Evolutionary conservation across 352 stramenopile genomes (phyloP).

Genomic region (Pythium biforme): DNA sequence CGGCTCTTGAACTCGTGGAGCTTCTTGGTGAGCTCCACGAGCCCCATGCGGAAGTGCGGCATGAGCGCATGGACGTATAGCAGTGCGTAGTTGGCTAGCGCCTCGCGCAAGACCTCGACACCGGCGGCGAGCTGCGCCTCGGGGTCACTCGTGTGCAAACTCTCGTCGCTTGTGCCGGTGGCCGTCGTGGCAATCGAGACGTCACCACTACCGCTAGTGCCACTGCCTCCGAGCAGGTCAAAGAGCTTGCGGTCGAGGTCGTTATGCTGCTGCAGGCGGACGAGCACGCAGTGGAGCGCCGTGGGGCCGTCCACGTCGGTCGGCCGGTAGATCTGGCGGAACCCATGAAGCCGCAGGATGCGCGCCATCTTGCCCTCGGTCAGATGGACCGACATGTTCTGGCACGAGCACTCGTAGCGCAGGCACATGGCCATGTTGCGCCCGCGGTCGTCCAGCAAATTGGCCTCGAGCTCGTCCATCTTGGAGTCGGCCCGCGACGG

Average conservation of each 20-base stretch:
- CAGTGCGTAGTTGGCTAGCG: slow-evolving; percentile 67
- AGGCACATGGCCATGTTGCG: slow-evolving; percentile 69
- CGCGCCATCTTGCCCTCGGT: slow-evolving; percentile 58
- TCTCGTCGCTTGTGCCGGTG: slow-evolving; percentile 15
- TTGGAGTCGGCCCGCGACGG: slow-evolving; percentile 20
- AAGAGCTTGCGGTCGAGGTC: slow-evolving; percentile 68
- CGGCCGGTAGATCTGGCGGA: slow-evolving; percentile 46
- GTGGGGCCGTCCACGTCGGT: slow-evolving; percentile 33
- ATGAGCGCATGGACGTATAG: slow-evolving; percentile 59
- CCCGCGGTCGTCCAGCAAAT: slow-evolving; percentile 66
- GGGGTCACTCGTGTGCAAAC: not conserved
- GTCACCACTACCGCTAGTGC: slow-evolving; percentile 22
- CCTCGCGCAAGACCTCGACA: slow-evolving; percentile 58
- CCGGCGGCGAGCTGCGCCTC: slow-evolving; percentile 34
- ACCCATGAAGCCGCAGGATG: slow-evolving; percentile 56
- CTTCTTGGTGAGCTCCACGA: slow-evolving; percentile 75
- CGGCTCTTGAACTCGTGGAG: slow-evolving; percentile 74
- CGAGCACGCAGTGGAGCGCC: slow-evolving; percentile 64
- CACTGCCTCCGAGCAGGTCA: slow-evolving; percentile 34
- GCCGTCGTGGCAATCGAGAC: slow-evolving; percentile 5
- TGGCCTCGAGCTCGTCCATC: slow-evolving; percentile 61
- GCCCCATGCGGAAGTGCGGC: slow-evolving; percentile 46
- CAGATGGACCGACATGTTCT: slow-evolving; percentile 57
- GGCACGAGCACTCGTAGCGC: slow-evolving; percentile 69
- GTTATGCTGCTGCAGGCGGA: slow-evolving; percentile 67